Base-by-base conservation (phyloP, 257 asterid genomes). In the Solanum dulcamara region DNA sequence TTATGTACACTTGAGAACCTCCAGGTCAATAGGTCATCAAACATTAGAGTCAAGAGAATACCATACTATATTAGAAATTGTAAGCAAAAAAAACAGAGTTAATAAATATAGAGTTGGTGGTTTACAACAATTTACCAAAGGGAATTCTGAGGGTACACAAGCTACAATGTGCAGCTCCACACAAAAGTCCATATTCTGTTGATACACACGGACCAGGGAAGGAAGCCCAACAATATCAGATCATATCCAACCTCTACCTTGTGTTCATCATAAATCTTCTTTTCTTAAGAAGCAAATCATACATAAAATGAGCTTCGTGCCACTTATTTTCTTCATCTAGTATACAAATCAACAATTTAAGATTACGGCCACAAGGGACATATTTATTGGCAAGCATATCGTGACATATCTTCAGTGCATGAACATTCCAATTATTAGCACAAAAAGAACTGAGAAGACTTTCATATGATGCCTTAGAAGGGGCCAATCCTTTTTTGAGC, bases 401-500 rank as follows among this genome's bases (percentile, higher is more conserved):
- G 35, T 92, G 91, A 57, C 60, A 90, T 74, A 90, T 88, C 89
- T 77, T 91, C 84, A 91, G 85, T 4, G 95, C 95, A 86, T 87
- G 80, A 83, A 84, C 80, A 22, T 92, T 87, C 59, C 84, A 88
- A 7, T 67, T 66, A 80, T 48, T 37, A 80, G 80, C 91, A 87
- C 95, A 92, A 60, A 92, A 86, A 67, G 85, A 86, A 80, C 86
- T 64, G 20, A 93, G 92, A 55, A 91, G 85, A 60, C 84, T 90
- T 80, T 93, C 95, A 44, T 91, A 92, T 53, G 94, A 85, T 40
- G 84, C 66, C 81, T 90, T 84, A 37, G 93, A 93, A 70, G 95
- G 94, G 70, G 86, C 86, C 74, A 90, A 64, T 1, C 97, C 97
- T 87, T 90, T 87, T 86, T 91, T 93, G 37, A 81, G 92, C 95